A percentile compares a stretch with the other conserved stretches of the same genome.
phyloP scores from a whole-genome alignment of 116 monocot genomes.

The Zostera marina region DNA sequence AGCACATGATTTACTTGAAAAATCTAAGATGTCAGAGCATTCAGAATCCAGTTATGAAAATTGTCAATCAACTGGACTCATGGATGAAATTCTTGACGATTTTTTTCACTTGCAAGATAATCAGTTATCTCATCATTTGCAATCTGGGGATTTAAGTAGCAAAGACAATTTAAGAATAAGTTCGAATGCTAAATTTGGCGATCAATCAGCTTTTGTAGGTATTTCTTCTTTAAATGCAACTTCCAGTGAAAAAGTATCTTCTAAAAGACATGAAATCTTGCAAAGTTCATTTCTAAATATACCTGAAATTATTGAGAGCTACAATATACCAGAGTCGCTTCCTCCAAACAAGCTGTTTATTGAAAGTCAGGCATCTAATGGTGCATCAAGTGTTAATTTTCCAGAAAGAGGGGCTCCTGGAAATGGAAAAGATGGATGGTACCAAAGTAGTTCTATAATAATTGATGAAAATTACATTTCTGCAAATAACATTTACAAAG shows the following conservation, averaged over 20 bases:
- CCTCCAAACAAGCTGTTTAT: slow-evolving; percentile 13
- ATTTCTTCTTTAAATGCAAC: slow-evolving; percentile 10
- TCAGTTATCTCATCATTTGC: slow-evolving; percentile 1
- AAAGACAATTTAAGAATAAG: not conserved
- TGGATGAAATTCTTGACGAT: slow-evolving; percentile 88
- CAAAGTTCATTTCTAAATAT: not conserved
- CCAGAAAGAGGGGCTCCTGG: slow-evolving; percentile 15
- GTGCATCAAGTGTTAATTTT: slow-evolving; percentile 8
- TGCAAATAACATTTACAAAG: slow-evolving; percentile 10
- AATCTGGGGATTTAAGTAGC: slow-evolving; percentile 3
- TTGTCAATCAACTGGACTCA: slow-evolving; percentile 27
- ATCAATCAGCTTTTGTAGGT: slow-evolving; percentile 2
- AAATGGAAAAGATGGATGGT: slow-evolving; percentile 55
- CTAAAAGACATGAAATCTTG: not conserved
- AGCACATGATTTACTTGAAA: slow-evolving; percentile 13
- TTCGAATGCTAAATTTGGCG: slow-evolving; percentile 6
- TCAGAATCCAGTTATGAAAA: slow-evolving; percentile 12
- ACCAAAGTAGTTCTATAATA: slow-evolving; percentile 24
- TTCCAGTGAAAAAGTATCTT: not conserved
- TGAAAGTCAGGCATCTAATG: slow-evolving; percentile 7
- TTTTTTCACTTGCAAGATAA: slow-evolving; percentile 39
- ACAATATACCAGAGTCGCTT: slow-evolving; percentile 32
- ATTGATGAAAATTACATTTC: slow-evolving; percentile 73
- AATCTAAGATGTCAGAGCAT: slow-evolving; percentile 14
- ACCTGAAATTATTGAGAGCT: slow-evolving; percentile 61